Conservation (phyloP, 805 yeast genomes). For the Myxozyma melibiosi region DNA sequence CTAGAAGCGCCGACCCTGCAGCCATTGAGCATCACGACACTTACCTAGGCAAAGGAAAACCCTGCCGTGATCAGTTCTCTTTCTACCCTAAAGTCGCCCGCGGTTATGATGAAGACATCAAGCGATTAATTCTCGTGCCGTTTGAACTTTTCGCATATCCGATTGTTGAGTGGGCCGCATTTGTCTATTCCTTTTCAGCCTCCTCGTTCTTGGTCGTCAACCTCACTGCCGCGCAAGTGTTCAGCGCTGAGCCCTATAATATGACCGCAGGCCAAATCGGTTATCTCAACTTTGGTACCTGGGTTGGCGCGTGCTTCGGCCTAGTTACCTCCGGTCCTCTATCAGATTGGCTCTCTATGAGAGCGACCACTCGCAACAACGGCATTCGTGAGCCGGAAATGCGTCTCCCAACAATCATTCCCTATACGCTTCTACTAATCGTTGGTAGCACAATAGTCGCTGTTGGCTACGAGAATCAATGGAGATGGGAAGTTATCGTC, state of each 20-base stretch:
- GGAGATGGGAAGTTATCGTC: conserved; percentile 9
- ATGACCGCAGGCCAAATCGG: not conserved
- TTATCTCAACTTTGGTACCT: not conserved
- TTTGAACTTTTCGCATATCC: conserved; percentile 3
- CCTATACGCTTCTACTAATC: not conserved
- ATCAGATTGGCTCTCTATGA: conserved; percentile 10
- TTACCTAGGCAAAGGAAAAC: not conserved
- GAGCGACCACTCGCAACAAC: conserved; percentile 1
- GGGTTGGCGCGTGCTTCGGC: conserved; percentile 4
- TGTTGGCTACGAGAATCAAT: not conserved
- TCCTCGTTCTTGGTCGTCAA: not conserved
- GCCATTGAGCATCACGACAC: not conserved
- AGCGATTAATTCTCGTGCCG: not conserved
- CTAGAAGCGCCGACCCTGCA: not conserved
- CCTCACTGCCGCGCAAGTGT: not conserved
- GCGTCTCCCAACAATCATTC: conserved; percentile 14
- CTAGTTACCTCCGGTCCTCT: conserved; percentile 1
- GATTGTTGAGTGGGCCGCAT: conserved; percentile 2
- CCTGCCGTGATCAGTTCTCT: not conserved
- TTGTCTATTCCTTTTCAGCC: conserved; percentile 4
- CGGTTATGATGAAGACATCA: not conserved
- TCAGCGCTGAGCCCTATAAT: conserved; percentile 1
- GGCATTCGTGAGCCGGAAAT: conserved; percentile 30
- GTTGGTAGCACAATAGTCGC: not conserved
- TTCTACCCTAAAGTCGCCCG: not conserved